Conservation (phyloP, 2,329 filamentous ascomycete species). For the Septoria petroselini region DNA sequence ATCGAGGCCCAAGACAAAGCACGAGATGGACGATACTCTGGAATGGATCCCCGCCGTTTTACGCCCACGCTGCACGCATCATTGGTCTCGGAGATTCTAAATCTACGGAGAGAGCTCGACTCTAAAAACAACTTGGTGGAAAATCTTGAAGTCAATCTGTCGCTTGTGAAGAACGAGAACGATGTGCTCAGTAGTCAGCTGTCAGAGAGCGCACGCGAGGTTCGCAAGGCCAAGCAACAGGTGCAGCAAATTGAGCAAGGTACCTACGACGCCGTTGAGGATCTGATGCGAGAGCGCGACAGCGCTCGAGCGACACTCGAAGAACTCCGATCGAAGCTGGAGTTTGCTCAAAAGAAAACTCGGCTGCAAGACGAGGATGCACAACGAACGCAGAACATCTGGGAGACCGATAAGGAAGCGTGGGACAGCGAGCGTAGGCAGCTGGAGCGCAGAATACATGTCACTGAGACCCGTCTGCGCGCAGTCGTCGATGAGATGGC, state of each 20-base stretch:
- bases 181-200: conserved; percentile 65
- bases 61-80: conserved; percentile 94
- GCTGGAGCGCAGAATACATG: conserved; percentile 78
- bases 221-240: conserved; percentile 76
- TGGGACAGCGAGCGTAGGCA: conserved; percentile 83
- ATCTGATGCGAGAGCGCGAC: conserved; percentile 81
- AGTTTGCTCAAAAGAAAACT: conserved; percentile 71
- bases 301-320: conserved; percentile 68
- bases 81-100: conserved; percentile 88
- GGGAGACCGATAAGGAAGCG: conserved; percentile 76
- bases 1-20: conserved; percentile 38
- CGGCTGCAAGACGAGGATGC: conserved; percentile 80
- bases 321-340: conserved; percentile 74
- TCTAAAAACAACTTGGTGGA: conserved; percentile 86
- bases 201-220: conserved; percentile 67
- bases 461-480: conserved; percentile 85
- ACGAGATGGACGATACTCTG: conserved; percentile 57
- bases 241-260: conserved; percentile 83
- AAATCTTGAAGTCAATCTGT: conserved; percentile 71
- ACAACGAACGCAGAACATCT: conserved; percentile 71
- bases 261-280: conserved; percentile 77
- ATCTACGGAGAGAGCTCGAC: conserved; percentile 82
- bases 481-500: conserved; percentile 80
- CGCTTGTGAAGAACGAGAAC: conserved; percentile 68
- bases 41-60: conserved; percentile 85